Percentiles rank a stretch among this genome's conserved stretches.
phyloP scores from a whole-genome alignment of 495 filamentous ascomycete genomes.

The Podospora appendiculata region DNA sequence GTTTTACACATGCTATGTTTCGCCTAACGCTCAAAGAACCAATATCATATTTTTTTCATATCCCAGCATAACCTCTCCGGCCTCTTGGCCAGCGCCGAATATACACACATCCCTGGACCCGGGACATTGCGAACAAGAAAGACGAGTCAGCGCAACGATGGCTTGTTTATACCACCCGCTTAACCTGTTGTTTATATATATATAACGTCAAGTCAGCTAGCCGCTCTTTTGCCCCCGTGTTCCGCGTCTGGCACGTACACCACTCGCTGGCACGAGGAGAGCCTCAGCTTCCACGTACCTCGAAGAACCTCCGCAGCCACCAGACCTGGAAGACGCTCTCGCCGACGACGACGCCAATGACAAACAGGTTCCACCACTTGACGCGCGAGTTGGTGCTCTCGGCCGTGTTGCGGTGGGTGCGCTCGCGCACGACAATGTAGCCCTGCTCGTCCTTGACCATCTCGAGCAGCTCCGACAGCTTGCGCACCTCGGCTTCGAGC shows the following conservation, averaged over 20 bases:
- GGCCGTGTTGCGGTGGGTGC: conserved; percentile 94
- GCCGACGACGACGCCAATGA: conserved; percentile 79
- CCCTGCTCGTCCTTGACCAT: conserved; percentile 96
- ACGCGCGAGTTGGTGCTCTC: conserved; percentile 96
- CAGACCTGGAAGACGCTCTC: conserved; percentile 98
- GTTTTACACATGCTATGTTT: conserved; percentile 1
- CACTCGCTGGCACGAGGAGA: too few species aligned
- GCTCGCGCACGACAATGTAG: conserved; percentile 92
- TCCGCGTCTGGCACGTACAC: too few species aligned
- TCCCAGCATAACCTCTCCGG: neutral
- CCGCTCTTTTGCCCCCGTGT: neutral
- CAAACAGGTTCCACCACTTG: conserved; percentile 99
- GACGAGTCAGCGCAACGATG: neutral
- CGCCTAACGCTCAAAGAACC: neutral
- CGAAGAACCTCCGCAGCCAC: conserved; percentile 98
- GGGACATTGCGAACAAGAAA: conserved; percentile 10
- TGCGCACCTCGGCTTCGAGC: conserved; percentile 82
- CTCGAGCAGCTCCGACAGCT: conserved; percentile 73
- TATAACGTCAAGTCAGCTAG: neutral
- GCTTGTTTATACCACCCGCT: conserved; percentile 25
- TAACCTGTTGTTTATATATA: conserved; percentile 17
- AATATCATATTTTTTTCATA: neutral
- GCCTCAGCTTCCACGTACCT: conserved; percentile 47
- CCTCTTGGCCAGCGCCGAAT: conserved; percentile 6
- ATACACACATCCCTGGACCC: conserved; percentile 1